Percentiles rank a stretch among this genome's conserved stretches.
phyloP scores from a whole-genome alignment of 2,329 filamentous ascomycete species.

The Alternaria longipes region DNA sequence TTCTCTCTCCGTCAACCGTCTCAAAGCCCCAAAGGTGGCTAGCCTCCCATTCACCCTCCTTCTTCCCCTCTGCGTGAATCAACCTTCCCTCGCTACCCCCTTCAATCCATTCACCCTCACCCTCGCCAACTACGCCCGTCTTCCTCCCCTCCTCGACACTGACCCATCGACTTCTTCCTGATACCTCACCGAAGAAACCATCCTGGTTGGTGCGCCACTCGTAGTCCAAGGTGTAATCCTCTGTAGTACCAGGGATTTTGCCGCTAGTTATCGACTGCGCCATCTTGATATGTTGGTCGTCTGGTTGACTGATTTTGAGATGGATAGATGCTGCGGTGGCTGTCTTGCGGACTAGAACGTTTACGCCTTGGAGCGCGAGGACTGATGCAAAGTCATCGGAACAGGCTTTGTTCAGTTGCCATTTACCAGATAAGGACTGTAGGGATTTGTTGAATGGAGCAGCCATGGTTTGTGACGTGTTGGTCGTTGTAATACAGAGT shows the following conservation, averaged over 20 bases:
- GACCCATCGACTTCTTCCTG: slow-evolving; percentile 24
- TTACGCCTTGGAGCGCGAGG: slow-evolving; percentile 25
- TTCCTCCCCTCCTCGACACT: slow-evolving; percentile 16
- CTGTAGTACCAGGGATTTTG: slow-evolving; percentile 23
- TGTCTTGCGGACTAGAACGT: slow-evolving; percentile 18
- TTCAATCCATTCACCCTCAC: slow-evolving; percentile 19
- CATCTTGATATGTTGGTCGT: slow-evolving; percentile 19
- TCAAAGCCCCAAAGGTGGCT: slow-evolving; percentile 27
- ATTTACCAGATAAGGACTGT: slow-evolving; percentile 20
- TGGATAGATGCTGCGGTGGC: slow-evolving; percentile 24
- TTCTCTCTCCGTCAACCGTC: slow-evolving; percentile 17
- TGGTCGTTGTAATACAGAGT: not conserved
- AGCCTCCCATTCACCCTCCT: slow-evolving; percentile 22
- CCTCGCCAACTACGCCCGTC: slow-evolving; percentile 7
- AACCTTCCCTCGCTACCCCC: slow-evolving; percentile 18
- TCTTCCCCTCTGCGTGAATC: slow-evolving; percentile 22
- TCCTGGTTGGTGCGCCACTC: slow-evolving; percentile 27
- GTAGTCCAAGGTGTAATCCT: slow-evolving; percentile 22
- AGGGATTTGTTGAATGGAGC: slow-evolving; percentile 18
- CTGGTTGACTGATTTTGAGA: slow-evolving; percentile 23
- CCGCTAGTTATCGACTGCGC: slow-evolving; percentile 21
- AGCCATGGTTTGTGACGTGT: slow-evolving; percentile 12
- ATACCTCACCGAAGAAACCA: slow-evolving; percentile 21
- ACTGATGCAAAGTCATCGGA: slow-evolving; percentile 26
- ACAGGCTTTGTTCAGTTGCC: slow-evolving; percentile 21